phyloP scores from a whole-genome alignment of 306 rosid species.

The Cucurbita argyrosperma region DNA sequence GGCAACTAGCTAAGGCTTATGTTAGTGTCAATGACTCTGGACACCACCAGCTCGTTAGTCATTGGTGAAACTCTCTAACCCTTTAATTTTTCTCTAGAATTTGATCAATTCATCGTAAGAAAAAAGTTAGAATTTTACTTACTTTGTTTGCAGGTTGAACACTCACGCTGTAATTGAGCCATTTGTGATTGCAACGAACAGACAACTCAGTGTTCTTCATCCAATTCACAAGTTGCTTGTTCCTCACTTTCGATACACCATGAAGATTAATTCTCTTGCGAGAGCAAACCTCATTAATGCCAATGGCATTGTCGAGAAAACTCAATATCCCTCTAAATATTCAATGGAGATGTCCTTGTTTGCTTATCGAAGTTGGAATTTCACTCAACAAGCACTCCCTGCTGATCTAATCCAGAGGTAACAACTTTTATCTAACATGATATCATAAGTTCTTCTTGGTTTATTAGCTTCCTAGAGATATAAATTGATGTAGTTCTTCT shows the following conservation, averaged over 20 bases:
- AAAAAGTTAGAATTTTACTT: too few species aligned
- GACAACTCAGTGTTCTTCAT: neutral
- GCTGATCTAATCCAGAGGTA: slow-evolving; percentile 58
- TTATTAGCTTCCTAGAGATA: too few species aligned
- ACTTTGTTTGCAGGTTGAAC: neutral
- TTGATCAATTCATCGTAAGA: too few species aligned
- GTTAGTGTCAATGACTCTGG: slow-evolving; percentile 17
- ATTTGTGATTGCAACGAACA: neutral
- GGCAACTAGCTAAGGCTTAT: slow-evolving; percentile 22
- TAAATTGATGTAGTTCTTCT: too few species aligned
- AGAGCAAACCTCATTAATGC: neutral
- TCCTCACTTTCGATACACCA: neutral
- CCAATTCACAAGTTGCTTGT: neutral
- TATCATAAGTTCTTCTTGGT: too few species aligned
- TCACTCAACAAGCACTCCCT: slow-evolving; percentile 64
- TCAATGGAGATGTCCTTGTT: slow-evolving; percentile 19
- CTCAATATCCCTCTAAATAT: slow-evolving; percentile 42
- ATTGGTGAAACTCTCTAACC: neutral
- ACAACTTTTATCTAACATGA: neutral
- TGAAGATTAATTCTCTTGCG: neutral
- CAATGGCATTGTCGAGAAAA: neutral
- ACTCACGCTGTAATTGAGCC: neutral
- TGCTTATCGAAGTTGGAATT: neutral
- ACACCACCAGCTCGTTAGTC: slow-evolving; percentile 31
- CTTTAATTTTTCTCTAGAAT: too few species aligned